These are phyloP conservation scores for Clonostachys rosea DNA, from an alignment of 2,329 filamentous ascomycete genomes.

Conservation along the genomic window DNA sequence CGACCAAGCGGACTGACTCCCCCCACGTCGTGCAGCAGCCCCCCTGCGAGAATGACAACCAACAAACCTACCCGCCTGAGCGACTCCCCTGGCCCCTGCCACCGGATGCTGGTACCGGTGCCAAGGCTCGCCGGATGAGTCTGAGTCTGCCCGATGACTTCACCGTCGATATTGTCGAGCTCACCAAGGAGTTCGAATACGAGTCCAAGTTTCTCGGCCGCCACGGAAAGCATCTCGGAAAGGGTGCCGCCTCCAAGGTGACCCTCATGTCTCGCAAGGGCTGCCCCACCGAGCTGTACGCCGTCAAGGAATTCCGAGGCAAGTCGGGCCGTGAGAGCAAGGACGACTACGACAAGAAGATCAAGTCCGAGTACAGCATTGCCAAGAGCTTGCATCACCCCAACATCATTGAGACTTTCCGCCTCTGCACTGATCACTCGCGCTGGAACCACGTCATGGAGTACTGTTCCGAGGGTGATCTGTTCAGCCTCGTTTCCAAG, in stretches of 20 bases:
- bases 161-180: constrained; percentile 63
- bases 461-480: constrained; percentile 77
- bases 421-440: constrained; percentile 68
- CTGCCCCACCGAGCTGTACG: constrained; percentile 61
- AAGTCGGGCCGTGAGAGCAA: constrained; percentile 65
- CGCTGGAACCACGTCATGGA: constrained; percentile 94
- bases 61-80: constrained; percentile 24
- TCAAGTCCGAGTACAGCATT: constrained; percentile 87
- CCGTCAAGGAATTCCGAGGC: constrained; percentile 82
- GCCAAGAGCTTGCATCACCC: constrained; percentile 81
- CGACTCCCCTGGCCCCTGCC: constrained; percentile 54
- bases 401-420: constrained; percentile 78
- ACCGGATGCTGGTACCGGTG: constrained; percentile 66
- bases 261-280: constrained; percentile 74
- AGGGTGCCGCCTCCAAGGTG: constrained; percentile 79
- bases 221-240: constrained; percentile 71
- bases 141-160: constrained; percentile 71
- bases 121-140: constrained; percentile 76
- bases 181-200: constrained; percentile 67
- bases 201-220: constrained; percentile 66
- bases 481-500: constrained; percentile 71
- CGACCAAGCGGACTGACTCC: constrained; percentile 18
- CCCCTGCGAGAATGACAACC: constrained; percentile 13
- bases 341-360: constrained; percentile 79
- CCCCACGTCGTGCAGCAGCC: constrained; percentile 7